Base-by-base conservation (phyloP, 805 yeast genomes). In the Saturnispora sekii region DNA sequence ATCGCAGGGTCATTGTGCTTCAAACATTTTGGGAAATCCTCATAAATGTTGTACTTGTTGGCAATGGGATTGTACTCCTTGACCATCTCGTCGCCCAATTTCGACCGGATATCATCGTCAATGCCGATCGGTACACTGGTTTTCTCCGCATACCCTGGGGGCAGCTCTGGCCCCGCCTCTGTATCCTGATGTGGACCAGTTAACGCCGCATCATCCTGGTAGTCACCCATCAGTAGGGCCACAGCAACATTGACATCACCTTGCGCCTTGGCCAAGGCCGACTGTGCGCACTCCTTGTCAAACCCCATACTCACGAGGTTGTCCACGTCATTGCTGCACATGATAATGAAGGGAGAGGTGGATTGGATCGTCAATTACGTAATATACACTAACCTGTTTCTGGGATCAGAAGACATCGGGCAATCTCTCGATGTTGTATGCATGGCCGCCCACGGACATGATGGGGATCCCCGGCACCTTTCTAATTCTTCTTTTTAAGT, bases 391-490 rank as follows among this genome's bases (percentile, higher is more conserved):
- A 12, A 4, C 18, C 17, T 14, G 11, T 30, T 10, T 26, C 41
- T 32, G 17, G 30, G 31, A 12, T 52, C 60, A 84, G 58, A 84
- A 84, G n/a, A 84, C 96, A 62, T 89, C 96, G 2, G 98, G 98
- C 47, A 93, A 73, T 62, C 96, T 77, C 64, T 93, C 98, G 53
- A 93, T 81, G 32, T 85, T 96, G 61, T 90, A 93, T 1, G 88
- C 70, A 62, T 87, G 95, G 2, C 84, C 84, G 32, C 97, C 98
- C 6, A 93, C 98, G 65, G 96, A 86, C 94, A 93, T 79, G 32
- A 93, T 70, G 10, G 98, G 98, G 50, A 93, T 84, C 57, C 98
- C 98, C 1, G 98, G 98, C 26, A 93, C 87, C 64, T 93, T 93
- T 67, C 98, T 77, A 30, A 93, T 76, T 63, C 98, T 76, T 58